Evolutionary conservation across 495 filamentous ascomycete genomes (phyloP), one percentile per base, ranked within the genome.

Genomic region (Neurospora sp.): DNA sequence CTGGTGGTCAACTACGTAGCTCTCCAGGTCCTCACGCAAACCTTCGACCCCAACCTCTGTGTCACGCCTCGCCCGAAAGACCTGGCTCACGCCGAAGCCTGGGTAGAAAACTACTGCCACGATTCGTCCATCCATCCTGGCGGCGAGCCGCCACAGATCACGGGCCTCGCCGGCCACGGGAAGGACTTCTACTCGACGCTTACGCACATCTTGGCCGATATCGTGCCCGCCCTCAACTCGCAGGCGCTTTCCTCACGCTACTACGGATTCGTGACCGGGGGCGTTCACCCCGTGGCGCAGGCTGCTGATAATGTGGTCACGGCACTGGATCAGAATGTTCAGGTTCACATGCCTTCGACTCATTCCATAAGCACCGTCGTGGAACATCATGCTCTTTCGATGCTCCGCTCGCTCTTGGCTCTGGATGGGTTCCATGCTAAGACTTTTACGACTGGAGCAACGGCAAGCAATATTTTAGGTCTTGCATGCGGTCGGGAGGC

Each of bases 401-500:
- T 97, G 83, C 82, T 97, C 0, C 80, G 89, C 38, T 85, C 92
- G 71, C 82, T 98, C 4, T 82, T 97, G 15, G 78, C 81, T 6
- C 81, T 98, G 1, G 82, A 86, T n/a, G 79, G 79, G 0, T 93
- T 87, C 86, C 74, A 78, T 1, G 90, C 89, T 17, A 86, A 89
- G 24, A 94, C 90, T 0, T 96, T 98, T 76, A 97, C 94, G 2
- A 98, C 94, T 0, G 94, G 95, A 1, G 94, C 93, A 2, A 98
- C 95, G 3, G 92, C 87, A 5, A 91, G 91, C 73, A 98, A 97
- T 81, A 86, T 96, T 40, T 81, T 97, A 1, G 94, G 93, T 0
- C 81, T 97, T 24, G 92, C 92, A 6, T 94, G 90, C 77, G 93
- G 88, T 9, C 84, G 94, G 31, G 93, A 96, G 79, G 87, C 83